Evolutionary conservation across 768 basidiomycete genomes (phyloP).

Genomic region (Xerocomellus dryophilus): DNA sequence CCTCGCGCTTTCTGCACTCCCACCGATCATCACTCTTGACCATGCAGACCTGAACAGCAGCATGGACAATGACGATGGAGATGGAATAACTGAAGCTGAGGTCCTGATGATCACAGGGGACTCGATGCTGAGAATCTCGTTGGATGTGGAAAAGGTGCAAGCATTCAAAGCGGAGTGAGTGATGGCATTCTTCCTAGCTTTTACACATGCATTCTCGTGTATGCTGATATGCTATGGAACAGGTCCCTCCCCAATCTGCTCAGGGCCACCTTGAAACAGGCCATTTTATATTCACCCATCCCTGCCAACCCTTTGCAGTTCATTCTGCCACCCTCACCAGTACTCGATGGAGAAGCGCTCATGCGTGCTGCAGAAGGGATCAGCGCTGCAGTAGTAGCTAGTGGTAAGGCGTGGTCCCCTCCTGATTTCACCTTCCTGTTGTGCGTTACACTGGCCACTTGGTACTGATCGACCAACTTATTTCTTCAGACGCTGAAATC

Average conservation of each 20-base stretch:
- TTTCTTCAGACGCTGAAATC: constrained; percentile 53
- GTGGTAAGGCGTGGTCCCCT: constrained; percentile 44
- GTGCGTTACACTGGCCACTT: neutral
- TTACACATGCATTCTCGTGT: neutral
- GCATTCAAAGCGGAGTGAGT: constrained; percentile 64
- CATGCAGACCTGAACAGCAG: constrained; percentile 13
- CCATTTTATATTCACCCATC: constrained; percentile 72
- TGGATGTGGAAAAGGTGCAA: constrained; percentile 60
- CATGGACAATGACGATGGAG: constrained; percentile 8
- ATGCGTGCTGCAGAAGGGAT: constrained; percentile 79
- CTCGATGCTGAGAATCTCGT: constrained; percentile 62
- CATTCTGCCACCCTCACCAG: constrained; percentile 63
- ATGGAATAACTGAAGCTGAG: constrained; percentile 14
- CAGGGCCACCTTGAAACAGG: constrained; percentile 79
- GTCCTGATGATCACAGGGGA: constrained; percentile 53
- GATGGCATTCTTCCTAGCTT: neutral
- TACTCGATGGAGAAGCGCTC: constrained; percentile 72
- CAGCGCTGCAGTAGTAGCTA: constrained; percentile 66
- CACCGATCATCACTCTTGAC: constrained; percentile 20
- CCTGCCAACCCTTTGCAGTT: constrained; percentile 79
- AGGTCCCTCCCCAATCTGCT: constrained; percentile 62
- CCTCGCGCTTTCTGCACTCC: constrained; percentile 60
- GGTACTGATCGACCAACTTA: neutral
- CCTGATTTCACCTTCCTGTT: neutral
- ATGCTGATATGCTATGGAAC: constrained; percentile 37